phyloP scores from a whole-genome alignment of 129 eudicot species.

The Dittrichia graveolens region DNA sequence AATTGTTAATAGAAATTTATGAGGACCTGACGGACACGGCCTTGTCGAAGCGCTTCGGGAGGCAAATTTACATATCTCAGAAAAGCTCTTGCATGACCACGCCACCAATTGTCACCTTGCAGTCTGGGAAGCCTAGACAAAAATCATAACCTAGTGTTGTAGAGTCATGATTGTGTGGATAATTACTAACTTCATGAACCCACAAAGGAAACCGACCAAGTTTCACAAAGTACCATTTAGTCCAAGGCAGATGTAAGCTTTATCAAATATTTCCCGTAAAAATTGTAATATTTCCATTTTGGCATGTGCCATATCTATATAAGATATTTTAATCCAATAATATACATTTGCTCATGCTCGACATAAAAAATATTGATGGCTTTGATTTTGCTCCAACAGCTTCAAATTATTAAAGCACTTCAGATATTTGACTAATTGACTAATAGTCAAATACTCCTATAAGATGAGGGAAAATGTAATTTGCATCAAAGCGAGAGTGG shows the following conservation, averaged over 20 bases:
- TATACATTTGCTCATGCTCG: constrained; percentile 4
- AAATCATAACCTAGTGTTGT: not conserved
- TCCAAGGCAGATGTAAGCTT: constrained; percentile 3
- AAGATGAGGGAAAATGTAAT: not conserved
- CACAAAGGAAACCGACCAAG: too few species aligned
- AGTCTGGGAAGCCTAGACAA: constrained; percentile 57
- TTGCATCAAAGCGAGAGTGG: not conserved
- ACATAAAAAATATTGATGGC: constrained; percentile 3
- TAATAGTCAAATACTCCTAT: not conserved
- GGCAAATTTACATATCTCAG: constrained; percentile 52
- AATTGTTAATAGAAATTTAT: not conserved
- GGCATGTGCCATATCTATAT: not conserved
- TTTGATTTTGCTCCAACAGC: not conserved
- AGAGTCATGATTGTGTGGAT: too few species aligned
- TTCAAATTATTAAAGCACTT: not conserved
- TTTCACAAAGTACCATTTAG: too few species aligned
- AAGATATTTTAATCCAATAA: not conserved
- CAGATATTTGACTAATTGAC: constrained; percentile 9
- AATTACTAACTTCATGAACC: too few species aligned
- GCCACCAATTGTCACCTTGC: constrained; percentile 86
- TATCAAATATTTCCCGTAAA: constrained; percentile 13
- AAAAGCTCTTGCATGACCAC: constrained; percentile 86
- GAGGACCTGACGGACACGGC: constrained; percentile 70
- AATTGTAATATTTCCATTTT: not conserved
- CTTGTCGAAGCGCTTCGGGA: constrained; percentile 61